Percentiles rank a stretch among this genome's conserved stretches.
phyloP scores from a whole-genome alignment of 495 filamentous ascomycete genomes.

The Parachaetomium inaequale region DNA sequence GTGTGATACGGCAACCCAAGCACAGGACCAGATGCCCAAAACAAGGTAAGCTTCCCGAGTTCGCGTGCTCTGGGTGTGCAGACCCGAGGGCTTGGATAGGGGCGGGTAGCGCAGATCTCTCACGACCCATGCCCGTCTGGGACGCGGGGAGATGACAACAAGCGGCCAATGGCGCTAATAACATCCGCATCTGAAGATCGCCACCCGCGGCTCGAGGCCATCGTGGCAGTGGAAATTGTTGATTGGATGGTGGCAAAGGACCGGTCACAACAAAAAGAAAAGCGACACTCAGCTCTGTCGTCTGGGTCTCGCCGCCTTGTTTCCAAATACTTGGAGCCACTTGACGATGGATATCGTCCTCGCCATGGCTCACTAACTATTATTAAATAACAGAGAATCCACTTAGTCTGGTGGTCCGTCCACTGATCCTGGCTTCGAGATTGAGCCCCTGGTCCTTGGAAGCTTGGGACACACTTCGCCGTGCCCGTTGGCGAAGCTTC shows the following conservation, averaged over 20 bases:
- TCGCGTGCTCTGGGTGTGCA: not conserved
- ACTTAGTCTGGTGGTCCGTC: not conserved
- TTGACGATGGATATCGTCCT: not conserved
- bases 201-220: not conserved
- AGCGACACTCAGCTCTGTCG: not conserved
- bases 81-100: not conserved
- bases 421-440: not conserved
- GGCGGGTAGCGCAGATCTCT: not conserved
- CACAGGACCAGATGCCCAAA: not conserved
- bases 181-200: not conserved
- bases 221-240: not conserved
- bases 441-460: not conserved
- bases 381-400: too few species aligned
- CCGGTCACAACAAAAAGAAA: not conserved
- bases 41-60: not conserved
- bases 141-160: not conserved
- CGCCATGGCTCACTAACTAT: not conserved
- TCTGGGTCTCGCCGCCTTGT: not conserved
- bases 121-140: not conserved
- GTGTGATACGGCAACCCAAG: not conserved
- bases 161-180: not conserved
- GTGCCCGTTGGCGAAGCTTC: not conserved
- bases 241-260: not conserved
- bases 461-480: not conserved
- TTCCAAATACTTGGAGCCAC: not conserved